Percentiles rank a stretch among this genome's conserved stretches.
Evolutionary conservation across 192 early-diverging fungal species (phyloP).

Genomic region (Coemansia sp.): DNA sequence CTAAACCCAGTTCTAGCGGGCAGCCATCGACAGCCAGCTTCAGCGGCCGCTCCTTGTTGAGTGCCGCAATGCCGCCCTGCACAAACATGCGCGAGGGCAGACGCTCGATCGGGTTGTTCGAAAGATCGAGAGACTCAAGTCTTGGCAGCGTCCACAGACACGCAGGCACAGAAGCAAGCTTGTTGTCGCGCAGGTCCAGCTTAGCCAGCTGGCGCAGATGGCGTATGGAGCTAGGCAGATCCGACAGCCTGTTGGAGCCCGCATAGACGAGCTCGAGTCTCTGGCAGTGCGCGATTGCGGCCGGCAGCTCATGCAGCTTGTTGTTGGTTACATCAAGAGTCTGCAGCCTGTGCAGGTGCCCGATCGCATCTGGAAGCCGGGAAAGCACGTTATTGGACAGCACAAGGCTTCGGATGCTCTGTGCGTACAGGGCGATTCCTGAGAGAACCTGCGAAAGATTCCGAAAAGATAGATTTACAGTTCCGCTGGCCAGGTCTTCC

Average conservation of each 20-base stretch:
- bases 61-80: conserved; percentile 24
- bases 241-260: conserved; percentile 13
- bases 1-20: conserved; percentile 8
- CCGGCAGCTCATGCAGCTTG: conserved; percentile 20
- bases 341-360: conserved; percentile 31
- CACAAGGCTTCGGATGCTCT: conserved; percentile 17
- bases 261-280: conserved; percentile 16
- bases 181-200: conserved; percentile 19
- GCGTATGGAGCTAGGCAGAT: conserved; percentile 28
- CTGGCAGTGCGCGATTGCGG: conserved; percentile 34
- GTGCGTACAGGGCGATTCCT: conserved; percentile 16
- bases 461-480: conserved; percentile 22
- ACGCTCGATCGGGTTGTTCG: conserved; percentile 26
- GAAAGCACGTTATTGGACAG: conserved; percentile 29
- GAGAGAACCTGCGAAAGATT: conserved; percentile 14
- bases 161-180: conserved; percentile 16
- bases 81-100: conserved; percentile 38
- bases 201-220: conserved; percentile 20
- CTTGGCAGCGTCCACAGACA: conserved; percentile 18
- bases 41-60: conserved; percentile 16
- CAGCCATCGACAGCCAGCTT: conserved; percentile 29
- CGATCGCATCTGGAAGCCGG: conserved; percentile 37
- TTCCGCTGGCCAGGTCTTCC: conserved; percentile 14
- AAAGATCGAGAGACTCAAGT: conserved; percentile 21
- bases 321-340: conserved; percentile 29